These are phyloP conservation scores for Panellus pusillus DNA, from an alignment of 768 basidiomycete genomes.

Conservation along the genomic window DNA sequence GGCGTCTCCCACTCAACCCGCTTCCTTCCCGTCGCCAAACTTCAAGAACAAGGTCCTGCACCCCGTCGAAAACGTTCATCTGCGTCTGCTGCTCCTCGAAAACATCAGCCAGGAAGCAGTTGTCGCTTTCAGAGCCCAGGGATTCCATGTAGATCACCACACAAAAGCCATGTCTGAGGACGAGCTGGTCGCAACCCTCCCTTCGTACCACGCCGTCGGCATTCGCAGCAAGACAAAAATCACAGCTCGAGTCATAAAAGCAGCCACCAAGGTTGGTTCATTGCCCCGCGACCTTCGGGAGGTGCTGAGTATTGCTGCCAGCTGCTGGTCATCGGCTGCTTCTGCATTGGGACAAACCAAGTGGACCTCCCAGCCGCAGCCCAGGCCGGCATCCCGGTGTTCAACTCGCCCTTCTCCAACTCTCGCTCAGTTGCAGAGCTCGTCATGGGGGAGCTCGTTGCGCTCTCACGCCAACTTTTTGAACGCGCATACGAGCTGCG, in stretches of 20 bases:
- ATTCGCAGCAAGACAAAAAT: constrained; percentile 98
- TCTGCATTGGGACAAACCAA: constrained; percentile 99
- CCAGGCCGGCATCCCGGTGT: constrained; percentile 90
- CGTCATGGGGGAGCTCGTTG: constrained; percentile 91
- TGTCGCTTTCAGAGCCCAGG: constrained; percentile 70
- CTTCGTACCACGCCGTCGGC: constrained; percentile 89
- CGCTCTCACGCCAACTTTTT: constrained; percentile 90
- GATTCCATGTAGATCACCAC: constrained; percentile 90
- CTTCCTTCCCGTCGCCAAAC: constrained; percentile 27
- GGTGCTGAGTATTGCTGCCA: constrained; percentile 30
- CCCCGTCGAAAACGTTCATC: constrained; percentile 77
- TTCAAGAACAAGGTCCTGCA: constrained; percentile 65
- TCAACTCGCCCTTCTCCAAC: constrained; percentile 99
- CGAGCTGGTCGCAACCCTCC: constrained; percentile 83
- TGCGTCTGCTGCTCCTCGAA: constrained; percentile 86
- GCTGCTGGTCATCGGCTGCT: constrained; percentile 96
- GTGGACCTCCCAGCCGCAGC: constrained; percentile 87
- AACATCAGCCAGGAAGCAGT: constrained; percentile 95
- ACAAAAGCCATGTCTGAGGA: constrained; percentile 88
- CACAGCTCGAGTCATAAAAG: constrained; percentile 84
- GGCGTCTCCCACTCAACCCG: constrained; percentile 44
- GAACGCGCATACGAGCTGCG: constrained; percentile 88
- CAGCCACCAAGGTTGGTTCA: constrained; percentile 72
- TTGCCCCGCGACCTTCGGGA: neutral
- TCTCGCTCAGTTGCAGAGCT: constrained; percentile 99